Evolutionary conservation across 2,329 filamentous ascomycete species (phyloP), one percentile per base, ranked within the genome.

Genomic region (Arthrinium phaeospermum): DNA sequence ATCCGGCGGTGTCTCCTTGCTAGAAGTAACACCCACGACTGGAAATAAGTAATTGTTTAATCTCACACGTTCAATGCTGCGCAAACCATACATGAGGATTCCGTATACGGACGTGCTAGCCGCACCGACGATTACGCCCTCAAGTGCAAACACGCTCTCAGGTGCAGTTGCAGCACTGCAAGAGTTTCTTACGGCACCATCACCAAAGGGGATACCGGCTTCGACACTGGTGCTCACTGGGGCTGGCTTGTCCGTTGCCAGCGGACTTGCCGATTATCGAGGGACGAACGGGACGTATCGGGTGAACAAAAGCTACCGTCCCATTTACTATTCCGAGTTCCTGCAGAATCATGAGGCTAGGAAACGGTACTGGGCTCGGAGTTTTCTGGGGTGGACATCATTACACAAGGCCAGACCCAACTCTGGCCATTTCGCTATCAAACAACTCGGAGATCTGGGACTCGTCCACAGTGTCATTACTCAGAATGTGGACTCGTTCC

Each of bases 401-500:
- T 85, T 98, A 75, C 85, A 93, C 78, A 92, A 90, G 74, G 94
- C 94, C n/a, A 85, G 85, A 72, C 95, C 96, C 16, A 98, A 98
- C 79, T 84, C 86, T 3, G 91, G 91, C 1, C 96, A 99, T 83
- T 87, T 89, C 80, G 94, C 95, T 2, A 89, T 98, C 72, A 87
- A 89, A 70, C 88, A 92, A 75, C 85, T 98, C 47, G 93, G 90
- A 3, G 82, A 88, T 5, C 84, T 96, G 75, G 95, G 95, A 2
- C 83, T 95, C 69, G 86, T 98, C 57, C 89, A 88, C 72, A 90
- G 86, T 70, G 93, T 98, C 73, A 91, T 99, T 76, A 98, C 96
- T 53, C 96, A 99, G 81, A 98, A 98, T 80, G 96, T 99, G 70
- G 96, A 99, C 83, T 98, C 95, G 2, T 97, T 99, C 80, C 96